These are phyloP conservation scores for Alternaria triticimaculans DNA, from an alignment of 2,329 filamentous ascomycete genomes.

Conservation along the genomic window DNA sequence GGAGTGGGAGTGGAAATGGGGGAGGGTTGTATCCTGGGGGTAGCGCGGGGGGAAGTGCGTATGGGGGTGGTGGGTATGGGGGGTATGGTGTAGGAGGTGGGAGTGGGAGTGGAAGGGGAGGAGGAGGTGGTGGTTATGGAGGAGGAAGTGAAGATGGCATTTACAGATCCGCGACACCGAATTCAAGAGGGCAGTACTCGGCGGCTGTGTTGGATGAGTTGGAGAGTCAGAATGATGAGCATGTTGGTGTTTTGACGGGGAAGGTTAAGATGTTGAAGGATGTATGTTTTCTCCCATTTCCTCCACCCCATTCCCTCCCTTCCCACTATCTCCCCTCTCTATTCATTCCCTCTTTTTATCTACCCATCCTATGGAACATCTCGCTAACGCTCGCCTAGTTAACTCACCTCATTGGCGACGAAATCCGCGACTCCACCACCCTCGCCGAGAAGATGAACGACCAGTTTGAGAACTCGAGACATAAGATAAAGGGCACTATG, in stretches of 20 bases:
- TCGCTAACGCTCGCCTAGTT: slow-evolving; percentile 57
- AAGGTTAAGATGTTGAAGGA: slow-evolving; percentile 91
- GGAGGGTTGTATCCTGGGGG: slow-evolving; percentile 19
- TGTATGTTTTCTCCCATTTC: too few species aligned
- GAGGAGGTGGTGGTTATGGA: too few species aligned
- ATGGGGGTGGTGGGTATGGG: background rate
- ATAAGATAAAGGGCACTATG: slow-evolving; percentile 89
- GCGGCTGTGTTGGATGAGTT: slow-evolving; percentile 90
- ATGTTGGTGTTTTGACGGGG: slow-evolving; percentile 87
- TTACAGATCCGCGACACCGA: slow-evolving; percentile 54
- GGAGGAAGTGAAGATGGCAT: background rate
- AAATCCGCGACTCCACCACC: slow-evolving; percentile 88
- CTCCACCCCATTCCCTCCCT: too few species aligned
- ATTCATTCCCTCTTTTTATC: too few species aligned
- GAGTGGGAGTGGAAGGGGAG: background rate
- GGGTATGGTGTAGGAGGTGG: slow-evolving; percentile 10
- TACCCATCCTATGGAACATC: too few species aligned
- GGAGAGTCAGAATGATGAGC: slow-evolving; percentile 91
- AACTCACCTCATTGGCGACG: slow-evolving; percentile 90
- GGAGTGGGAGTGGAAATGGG: background rate
- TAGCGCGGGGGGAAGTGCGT: background rate
- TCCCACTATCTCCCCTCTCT: too few species aligned
- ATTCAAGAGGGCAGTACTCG: slow-evolving; percentile 83
- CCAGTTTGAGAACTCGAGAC: slow-evolving; percentile 82
- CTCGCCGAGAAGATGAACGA: slow-evolving; percentile 97